phyloP scores from a whole-genome alignment of 2,329 filamentous ascomycete species.

The Triangularia setosa region DNA sequence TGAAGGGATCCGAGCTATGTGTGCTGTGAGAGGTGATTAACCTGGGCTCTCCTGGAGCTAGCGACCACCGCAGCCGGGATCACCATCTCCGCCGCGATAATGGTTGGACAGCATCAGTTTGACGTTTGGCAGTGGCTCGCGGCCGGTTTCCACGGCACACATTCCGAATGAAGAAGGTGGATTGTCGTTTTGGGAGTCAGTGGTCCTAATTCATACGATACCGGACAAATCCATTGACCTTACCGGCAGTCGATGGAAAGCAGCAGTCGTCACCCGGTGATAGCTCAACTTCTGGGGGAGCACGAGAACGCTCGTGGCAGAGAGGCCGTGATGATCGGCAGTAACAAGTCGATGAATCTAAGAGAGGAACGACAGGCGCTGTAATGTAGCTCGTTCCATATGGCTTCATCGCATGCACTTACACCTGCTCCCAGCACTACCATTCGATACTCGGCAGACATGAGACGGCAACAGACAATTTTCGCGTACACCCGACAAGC shows the following conservation, averaged over 20 bases:
- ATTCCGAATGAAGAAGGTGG: neutral
- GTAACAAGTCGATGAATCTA: neutral
- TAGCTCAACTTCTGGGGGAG: neutral
- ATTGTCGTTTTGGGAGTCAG: neutral
- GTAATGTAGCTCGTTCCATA: neutral
- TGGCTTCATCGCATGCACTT: neutral
- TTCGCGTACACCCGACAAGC: neutral
- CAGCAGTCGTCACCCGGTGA: neutral
- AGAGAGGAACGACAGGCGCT: neutral
- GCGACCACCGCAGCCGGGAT: neutral
- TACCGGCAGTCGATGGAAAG: neutral
- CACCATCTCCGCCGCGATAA: neutral
- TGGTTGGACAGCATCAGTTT: neutral
- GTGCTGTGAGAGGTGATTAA: neutral
- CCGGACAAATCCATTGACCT: neutral
- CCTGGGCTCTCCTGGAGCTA: neutral
- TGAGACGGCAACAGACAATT: neutral
- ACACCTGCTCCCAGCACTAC: neutral
- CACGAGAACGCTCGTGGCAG: neutral
- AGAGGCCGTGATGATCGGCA: neutral
- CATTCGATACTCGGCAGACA: neutral
- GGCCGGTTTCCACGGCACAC: neutral
- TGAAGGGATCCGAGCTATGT: neutral
- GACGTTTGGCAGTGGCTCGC: neutral
- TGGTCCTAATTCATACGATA: neutral